Evolutionary conservation across 805 yeast species (phyloP).

Genomic region (Candida ulmi): DNA sequence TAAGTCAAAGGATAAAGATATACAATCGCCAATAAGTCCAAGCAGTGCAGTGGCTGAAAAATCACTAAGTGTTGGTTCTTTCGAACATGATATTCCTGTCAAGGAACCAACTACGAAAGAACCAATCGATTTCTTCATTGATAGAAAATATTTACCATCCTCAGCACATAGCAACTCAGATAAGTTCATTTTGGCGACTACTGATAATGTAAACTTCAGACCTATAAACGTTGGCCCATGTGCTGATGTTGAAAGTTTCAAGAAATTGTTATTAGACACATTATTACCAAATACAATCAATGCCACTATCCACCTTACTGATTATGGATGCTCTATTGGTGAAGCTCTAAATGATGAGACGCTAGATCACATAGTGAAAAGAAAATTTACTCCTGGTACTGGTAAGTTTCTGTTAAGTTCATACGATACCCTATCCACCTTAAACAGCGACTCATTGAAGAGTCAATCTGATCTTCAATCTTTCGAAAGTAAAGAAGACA

Average conservation of each 20-base stretch:
- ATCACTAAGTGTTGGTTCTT: conserved; percentile 2
- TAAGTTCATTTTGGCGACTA: conserved; percentile 49
- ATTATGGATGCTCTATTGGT: conserved; percentile 57
- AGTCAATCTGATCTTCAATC: conserved; percentile 51
- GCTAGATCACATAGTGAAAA: conserved; percentile 31
- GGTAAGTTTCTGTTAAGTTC: conserved; percentile 29
- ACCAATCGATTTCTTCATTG: conserved; percentile 20
- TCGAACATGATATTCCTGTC: conserved; percentile 1
- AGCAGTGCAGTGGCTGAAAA: conserved; percentile 1
- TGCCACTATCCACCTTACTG: conserved; percentile 55
- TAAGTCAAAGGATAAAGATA: conserved; percentile 11
- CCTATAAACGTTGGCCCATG: conserved; percentile 38
- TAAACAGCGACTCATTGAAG: conserved; percentile 35
- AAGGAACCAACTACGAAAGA: conserved; percentile 5
- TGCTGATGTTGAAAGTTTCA: conserved; percentile 31
- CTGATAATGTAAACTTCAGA: conserved; percentile 52
- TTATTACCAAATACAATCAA: conserved; percentile 25
- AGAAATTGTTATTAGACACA: conserved; percentile 31
- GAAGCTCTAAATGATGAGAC: conserved; percentile 46
- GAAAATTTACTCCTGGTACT: conserved; percentile 28
- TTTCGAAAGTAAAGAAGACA: conserved; percentile 39
- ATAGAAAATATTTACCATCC: conserved; percentile 33
- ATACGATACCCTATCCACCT: conserved; percentile 28
- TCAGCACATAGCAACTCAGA: conserved; percentile 27
- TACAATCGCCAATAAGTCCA: conserved; percentile 17